Evolutionary conservation across 2,329 filamentous ascomycete genomes (phyloP), one percentile per base, ranked within the genome.

Genomic region (Metarhizium album): DNA sequence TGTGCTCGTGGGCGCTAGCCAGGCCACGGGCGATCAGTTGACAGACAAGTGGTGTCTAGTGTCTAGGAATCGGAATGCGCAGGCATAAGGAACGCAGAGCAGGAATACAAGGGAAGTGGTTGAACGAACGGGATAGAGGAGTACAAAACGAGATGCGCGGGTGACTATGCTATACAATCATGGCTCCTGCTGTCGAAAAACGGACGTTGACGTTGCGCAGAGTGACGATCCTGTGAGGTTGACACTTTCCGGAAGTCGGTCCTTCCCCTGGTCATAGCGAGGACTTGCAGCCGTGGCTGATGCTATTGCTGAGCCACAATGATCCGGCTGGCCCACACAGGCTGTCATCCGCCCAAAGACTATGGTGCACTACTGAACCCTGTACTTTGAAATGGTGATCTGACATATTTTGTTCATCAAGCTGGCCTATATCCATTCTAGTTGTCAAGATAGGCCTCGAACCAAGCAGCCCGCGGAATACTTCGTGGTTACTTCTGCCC

Each of bases 1-100:
- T 55, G 49, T 58, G 53, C 43, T 37, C 49, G 42, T 31, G 45
- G 46, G 38, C 35, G 50, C 33, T 48, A 38, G 40, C 53, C 11
- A 38, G 42, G 20, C 20, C 29, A 14, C 18, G 35, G 40, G 29
- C 13, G 20, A 14, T 29, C 27, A 37, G 38, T 46, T 16, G 42
- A 43, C 45, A 31, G 22, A 18, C n/a, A n/a, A n/a, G n/a, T n/a
- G n/a, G n/a, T n/a, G n/a, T n/a, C n/a, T 46, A 27, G 23, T 46
- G 42, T 45, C 46, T 51, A 46, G 20, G 43, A 43, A 42, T 20
- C n/a, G 22, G 48, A 42, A 43, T 43, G 22, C 40, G 40, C 40
- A 43, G 40, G 40, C 40, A 43, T 43, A 43, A 23, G 40, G 40
- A 24, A 43, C 40, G 22, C 20, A 43, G 5, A 20, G 37, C 50